Percentiles rank a stretch among this genome's conserved stretches.
phyloP scores from a whole-genome alignment of 2,329 filamentous ascomycete species.

The Epichloe gansuensis region DNA sequence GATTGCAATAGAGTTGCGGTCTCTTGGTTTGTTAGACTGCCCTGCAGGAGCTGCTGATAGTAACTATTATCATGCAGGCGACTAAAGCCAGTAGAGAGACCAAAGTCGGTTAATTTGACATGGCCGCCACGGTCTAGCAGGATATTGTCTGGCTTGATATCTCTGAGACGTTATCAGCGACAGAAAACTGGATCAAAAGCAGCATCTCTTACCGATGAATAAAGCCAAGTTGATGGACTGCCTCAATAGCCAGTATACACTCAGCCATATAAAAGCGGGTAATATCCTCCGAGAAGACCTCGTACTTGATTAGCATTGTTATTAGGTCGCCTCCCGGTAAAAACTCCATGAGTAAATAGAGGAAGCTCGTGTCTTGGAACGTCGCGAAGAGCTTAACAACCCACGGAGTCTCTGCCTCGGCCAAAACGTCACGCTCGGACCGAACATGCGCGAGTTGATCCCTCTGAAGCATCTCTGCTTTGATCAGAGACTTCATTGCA shows the following conservation, averaged over 20 bases:
- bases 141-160: slow-evolving; percentile 99
- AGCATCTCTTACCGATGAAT: slow-evolving; percentile 64
- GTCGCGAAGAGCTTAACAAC: slow-evolving; percentile 97
- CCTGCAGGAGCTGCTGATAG: slow-evolving; percentile 90
- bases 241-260: slow-evolving; percentile 95
- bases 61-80: slow-evolving; percentile 88
- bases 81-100: slow-evolving; percentile 93
- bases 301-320: slow-evolving; percentile 99
- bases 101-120: slow-evolving; percentile 97
- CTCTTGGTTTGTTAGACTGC: slow-evolving; percentile 57
- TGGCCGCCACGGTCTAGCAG: slow-evolving; percentile 89
- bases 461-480: slow-evolving; percentile 99
- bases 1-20: slow-evolving; percentile 87
- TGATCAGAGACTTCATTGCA: slow-evolving; percentile 94
- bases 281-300: slow-evolving; percentile 98
- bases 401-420: slow-evolving; percentile 97
- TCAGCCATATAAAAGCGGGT: slow-evolving; percentile 99
- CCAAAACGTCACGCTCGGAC: slow-evolving; percentile 92
- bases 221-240: slow-evolving; percentile 94
- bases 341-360: slow-evolving; percentile 99
- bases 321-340: slow-evolving; percentile 95
- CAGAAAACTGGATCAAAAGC: neutral
- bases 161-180: slow-evolving; percentile 40
- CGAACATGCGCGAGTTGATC: slow-evolving; percentile 96
- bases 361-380: slow-evolving; percentile 90